A percentile compares a stretch with the other conserved stretches of the same genome.
Conservation (phyloP, 495 filamentous ascomycete species). For the Lasiosphaeriaceae sp. region DNA sequence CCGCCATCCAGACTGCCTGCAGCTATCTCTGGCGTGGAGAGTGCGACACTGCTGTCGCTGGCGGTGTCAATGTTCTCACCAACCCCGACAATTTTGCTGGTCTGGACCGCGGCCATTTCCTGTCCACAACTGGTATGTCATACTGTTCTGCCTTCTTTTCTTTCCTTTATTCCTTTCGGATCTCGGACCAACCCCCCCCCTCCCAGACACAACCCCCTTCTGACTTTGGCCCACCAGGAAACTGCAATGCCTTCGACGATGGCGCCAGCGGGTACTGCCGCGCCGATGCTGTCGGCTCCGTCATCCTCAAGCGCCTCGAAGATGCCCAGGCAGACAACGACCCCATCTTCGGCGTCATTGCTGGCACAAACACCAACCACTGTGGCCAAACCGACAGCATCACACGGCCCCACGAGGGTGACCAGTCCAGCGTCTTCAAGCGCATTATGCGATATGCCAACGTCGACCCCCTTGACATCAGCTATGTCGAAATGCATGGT, state of each 20-base stretch:
- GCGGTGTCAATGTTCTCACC: constrained; percentile 63
- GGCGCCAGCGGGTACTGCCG: constrained; percentile 49
- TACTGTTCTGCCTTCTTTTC: neutral
- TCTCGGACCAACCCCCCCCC: neutral
- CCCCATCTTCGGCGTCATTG: constrained; percentile 51
- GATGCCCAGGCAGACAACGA: constrained; percentile 50
- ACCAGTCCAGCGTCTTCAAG: constrained; percentile 58
- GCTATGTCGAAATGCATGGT: constrained; percentile 73
- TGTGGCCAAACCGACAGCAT: constrained; percentile 59
- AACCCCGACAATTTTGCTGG: constrained; percentile 72
- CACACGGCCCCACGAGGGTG: constrained; percentile 58
- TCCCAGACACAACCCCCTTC: neutral
- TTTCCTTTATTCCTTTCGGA: too few relatives aligned
- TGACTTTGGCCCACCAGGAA: neutral
- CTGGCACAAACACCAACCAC: constrained; percentile 48
- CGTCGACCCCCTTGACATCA: constrained; percentile 55
- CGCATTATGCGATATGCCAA: constrained; percentile 55
- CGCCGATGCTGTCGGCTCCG: constrained; percentile 30
- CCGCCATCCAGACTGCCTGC: constrained; percentile 48
- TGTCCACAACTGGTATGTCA: constrained; percentile 19
- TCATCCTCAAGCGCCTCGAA: constrained; percentile 47
- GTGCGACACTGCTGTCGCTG: constrained; percentile 57
- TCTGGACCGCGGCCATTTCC: constrained; percentile 35
- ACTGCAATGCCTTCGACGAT: constrained; percentile 23
- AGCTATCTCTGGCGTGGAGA: constrained; percentile 66